Evolutionary conservation across 1,284 basidiomycete species (phyloP), one percentile per base, ranked within the genome.

Genomic region (Cryptococcus sp.): DNA sequence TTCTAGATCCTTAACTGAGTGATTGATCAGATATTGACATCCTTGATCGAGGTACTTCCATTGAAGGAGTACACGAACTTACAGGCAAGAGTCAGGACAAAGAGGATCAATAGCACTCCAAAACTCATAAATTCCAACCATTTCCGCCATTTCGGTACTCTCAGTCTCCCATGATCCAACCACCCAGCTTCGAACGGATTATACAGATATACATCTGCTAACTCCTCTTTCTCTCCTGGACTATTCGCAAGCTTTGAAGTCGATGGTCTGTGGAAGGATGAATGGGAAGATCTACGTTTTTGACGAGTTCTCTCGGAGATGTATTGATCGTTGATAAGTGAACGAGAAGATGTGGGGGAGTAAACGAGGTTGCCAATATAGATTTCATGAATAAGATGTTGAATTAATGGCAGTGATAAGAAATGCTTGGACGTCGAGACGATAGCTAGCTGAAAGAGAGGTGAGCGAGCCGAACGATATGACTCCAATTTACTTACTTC

Each of bases 241-340:
- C 54, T n/a, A 5, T 47, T 11, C n/a, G 42, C 38, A 10, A 41
- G 50, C 8, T 14, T 8, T 13, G 44, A 13, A 7, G 46, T 11
- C 11, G n/a, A 34, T 38, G 52, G 55, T 32, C 46, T 52, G 38
- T 55, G 52, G 4, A 42, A 30, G 15, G 50, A 48, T 14, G 47
- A 38, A 48, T 36, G 35, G n/a, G 48, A 54, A 3, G 41, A 44
- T 31, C 58, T 58, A 1, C 63, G 58, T 13, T 62, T 57, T 13
- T 59, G 59, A 6, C 57, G 58, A 33, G 61, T 70, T 10, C 64
- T 51, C 38, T 71, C 67, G 5, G 85, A 84, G 67, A 92, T 88
- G 77, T 93, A 93, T 66, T 89, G 89, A 73, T 93, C 91, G 33
- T 86, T 84, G 8, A 93, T 80, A 53, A 94, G 82, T 2, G 89